A percentile compares a stretch with the other conserved stretches of the same genome.
These are phyloP conservation scores for Sporobolomyces pararoseus DNA, from an alignment of 768 basidiomycete species.

Conservation along the genomic window DNA sequence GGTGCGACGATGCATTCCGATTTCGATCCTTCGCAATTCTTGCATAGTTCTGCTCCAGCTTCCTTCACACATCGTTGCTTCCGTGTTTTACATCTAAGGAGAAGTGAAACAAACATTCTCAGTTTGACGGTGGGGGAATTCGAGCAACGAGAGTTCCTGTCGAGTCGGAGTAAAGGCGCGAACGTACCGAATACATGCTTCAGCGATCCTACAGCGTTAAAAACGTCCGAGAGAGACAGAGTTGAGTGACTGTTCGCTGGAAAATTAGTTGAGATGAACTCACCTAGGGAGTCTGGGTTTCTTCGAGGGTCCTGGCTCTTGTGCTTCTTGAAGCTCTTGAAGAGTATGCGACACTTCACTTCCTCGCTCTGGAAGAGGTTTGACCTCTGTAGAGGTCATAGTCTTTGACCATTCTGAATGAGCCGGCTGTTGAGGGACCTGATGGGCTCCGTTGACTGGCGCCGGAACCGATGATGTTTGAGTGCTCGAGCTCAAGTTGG, in stretches of 20 bases:
- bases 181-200: slow-evolving; percentile 24
- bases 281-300: slow-evolving; percentile 18
- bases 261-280: background rate
- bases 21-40: slow-evolving; percentile 18
- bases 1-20: slow-evolving; percentile 26
- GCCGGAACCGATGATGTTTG: too few species aligned
- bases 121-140: too few species aligned
- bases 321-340: background rate
- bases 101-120: background rate
- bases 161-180: background rate
- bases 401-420: too few species aligned
- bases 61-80: slow-evolving; percentile 30
- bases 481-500: too few species aligned
- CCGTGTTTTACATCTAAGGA: slow-evolving; percentile 23
- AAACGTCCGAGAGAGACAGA: background rate
- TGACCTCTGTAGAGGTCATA: too few species aligned
- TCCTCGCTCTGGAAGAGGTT: too few species aligned
- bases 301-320: background rate
- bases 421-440: too few species aligned
- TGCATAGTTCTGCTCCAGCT: background rate
- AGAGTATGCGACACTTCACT: too few species aligned
- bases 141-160: too few species aligned
- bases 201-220: slow-evolving; percentile 14
- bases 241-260: too few species aligned
- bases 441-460: too few species aligned